Base-by-base conservation (phyloP, 2,329 filamentous ascomycete genomes). In the Alternaria conjuncta region DNA sequence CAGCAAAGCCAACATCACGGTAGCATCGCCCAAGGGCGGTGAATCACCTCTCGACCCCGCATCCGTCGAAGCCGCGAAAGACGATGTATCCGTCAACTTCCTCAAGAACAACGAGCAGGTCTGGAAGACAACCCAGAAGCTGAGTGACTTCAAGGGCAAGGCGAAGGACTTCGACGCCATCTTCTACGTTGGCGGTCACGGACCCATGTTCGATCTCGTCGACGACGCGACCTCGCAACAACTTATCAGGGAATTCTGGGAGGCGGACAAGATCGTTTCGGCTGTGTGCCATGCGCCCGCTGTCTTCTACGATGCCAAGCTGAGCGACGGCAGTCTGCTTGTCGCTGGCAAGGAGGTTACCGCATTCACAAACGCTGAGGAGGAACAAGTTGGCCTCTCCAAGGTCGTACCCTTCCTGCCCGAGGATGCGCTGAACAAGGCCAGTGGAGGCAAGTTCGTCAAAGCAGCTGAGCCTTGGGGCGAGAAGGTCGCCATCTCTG, bases 281-380 rank as follows among this genome's bases (percentile, higher is more conserved):
- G 88, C 90, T 4, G 89, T 92, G 49, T 92, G 90, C 82, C 90
- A 92, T 79, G 90, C 89, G 6, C 88, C 90, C 3, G 86, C 86
- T 4, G 90, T 86, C 12, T 82, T 92, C 15, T 82, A 85, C 53
- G 85, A 89, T 68, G 89, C 87, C 36, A 86, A 84, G 65, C 67
- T 79, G 6, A 69, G 65, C 10, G 81, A 84, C 64, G 88, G 87
- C 32, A 80, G 82, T 66, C 82, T 83, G 55, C 79, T 91, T 10
- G 77, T 92, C 43, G 79, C 83, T 54, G 88, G 86, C 47, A 85
- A 84, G 73, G 80, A 84, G 49, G 87, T 88, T 23, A 90, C 88
- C 0, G 89, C 86, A 10, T 88, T 89, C 73, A 85, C 83, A 36
- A 87, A 89, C 71, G 79, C 64, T 0, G 88, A 90, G 79, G 87